These are phyloP conservation scores for Dothistroma septosporum DNA, from an alignment of 2,329 filamentous ascomycete genomes.

Conservation along the genomic window DNA sequence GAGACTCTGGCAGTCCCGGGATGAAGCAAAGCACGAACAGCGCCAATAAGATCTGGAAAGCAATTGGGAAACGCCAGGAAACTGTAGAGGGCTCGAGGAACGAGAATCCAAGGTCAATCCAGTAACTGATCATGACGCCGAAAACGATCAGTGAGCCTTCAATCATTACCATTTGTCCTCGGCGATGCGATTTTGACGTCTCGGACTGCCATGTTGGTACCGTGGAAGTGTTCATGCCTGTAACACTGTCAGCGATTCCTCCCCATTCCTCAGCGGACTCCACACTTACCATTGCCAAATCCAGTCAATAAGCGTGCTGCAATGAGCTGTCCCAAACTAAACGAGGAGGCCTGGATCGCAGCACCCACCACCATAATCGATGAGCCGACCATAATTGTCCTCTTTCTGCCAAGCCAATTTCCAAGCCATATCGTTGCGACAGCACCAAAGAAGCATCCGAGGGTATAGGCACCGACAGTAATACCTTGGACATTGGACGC, in stretches of 20 bases:
- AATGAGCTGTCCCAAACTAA: conserved; percentile 44
- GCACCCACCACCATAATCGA: conserved; percentile 57
- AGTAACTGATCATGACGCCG: conserved; percentile 50
- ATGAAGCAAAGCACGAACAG: conserved; percentile 49
- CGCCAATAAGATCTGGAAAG: conserved; percentile 55
- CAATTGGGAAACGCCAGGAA: conserved; percentile 55
- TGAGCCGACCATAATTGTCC: conserved; percentile 58
- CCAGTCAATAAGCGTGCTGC: conserved; percentile 50
- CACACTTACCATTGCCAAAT: conserved; percentile 37
- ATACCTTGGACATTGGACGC: conserved; percentile 39
- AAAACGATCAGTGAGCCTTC: conserved; percentile 73
- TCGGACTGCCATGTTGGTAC: conserved; percentile 48
- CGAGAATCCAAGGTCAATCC: conserved; percentile 47
- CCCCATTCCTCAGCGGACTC: background rate
- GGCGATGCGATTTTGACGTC: conserved; percentile 81
- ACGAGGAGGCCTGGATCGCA: conserved; percentile 53
- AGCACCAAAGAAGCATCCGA: conserved; percentile 19
- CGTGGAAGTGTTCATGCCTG: conserved; percentile 35
- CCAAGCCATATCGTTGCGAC: conserved; percentile 47
- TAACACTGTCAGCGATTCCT: conserved; percentile 29
- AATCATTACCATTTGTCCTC: conserved; percentile 89
- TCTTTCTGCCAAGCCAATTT: conserved; percentile 55
- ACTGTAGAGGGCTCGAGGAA: conserved; percentile 40
- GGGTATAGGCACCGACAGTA: conserved; percentile 30
- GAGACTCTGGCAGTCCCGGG: conserved; percentile 53